These are phyloP conservation scores for Paracoccidioides brasiliensis DNA, from an alignment of 2,329 filamentous ascomycete genomes.

Conservation along the genomic window DNA sequence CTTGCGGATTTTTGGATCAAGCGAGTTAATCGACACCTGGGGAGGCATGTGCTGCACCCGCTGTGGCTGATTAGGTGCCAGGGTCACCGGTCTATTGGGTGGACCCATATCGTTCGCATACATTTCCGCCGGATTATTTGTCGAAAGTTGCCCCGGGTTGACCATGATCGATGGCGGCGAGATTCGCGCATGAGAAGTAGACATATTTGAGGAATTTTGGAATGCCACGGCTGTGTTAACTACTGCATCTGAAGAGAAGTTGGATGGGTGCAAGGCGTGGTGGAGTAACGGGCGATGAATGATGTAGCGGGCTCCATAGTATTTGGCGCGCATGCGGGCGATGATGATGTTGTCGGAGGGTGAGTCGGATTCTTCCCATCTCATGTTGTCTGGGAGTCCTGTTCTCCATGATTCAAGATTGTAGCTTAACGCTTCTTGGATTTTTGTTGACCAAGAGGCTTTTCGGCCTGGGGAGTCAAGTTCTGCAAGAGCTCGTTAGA, in stretches of 20 bases:
- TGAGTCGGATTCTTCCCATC: slow-evolving; percentile 53
- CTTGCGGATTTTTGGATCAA: slow-evolving; percentile 37
- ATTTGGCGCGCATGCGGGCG: slow-evolving; percentile 80
- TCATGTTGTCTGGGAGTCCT: slow-evolving; percentile 40
- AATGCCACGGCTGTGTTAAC: slow-evolving; percentile 22
- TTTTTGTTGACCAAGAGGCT: slow-evolving; percentile 24
- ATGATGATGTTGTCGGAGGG: slow-evolving; percentile 65
- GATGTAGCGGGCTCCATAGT: slow-evolving; percentile 83
- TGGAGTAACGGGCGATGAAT: slow-evolving; percentile 69
- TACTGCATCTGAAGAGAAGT: slow-evolving; percentile 10
- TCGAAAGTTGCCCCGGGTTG: slow-evolving; percentile 17
- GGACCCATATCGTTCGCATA: slow-evolving; percentile 24
- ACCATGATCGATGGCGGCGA: slow-evolving; percentile 24
- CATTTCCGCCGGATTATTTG: slow-evolving; percentile 17
- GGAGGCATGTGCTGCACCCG: background rate
- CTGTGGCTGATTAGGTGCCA: slow-evolving; percentile 12
- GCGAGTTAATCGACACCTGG: slow-evolving; percentile 17
- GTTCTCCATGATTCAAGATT: slow-evolving; percentile 42
- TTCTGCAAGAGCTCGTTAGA: background rate
- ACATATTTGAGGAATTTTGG: slow-evolving; percentile 6
- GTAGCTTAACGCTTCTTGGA: slow-evolving; percentile 31
- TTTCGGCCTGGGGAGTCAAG: slow-evolving; percentile 16
- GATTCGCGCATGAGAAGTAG: slow-evolving; percentile 22
- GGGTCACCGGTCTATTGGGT: slow-evolving; percentile 13
- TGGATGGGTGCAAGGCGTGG: slow-evolving; percentile 41